Evolutionary conservation across 331 rosid genomes (phyloP).

Genomic region (Ulmus americana): DNA sequence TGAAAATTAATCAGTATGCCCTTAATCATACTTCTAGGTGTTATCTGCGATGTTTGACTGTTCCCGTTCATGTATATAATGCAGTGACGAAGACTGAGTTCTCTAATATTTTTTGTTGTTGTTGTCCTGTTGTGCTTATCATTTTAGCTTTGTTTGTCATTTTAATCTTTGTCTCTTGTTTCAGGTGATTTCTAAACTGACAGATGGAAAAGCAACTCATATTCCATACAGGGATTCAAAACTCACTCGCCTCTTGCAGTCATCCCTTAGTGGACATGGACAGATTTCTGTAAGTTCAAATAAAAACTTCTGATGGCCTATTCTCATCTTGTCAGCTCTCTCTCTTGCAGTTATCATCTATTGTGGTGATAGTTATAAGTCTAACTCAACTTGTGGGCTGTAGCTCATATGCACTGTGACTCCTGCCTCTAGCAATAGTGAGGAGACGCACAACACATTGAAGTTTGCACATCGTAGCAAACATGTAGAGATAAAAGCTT

Average conservation of each 20-base stretch:
- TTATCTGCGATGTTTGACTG: background rate
- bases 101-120: background rate
- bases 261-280: constrained; percentile 51
- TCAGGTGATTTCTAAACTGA: constrained; percentile 51
- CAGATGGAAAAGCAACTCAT: constrained; percentile 49
- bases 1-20: background rate
- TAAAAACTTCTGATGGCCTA: constrained; percentile 1
- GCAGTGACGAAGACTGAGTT: background rate
- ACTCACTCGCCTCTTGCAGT: constrained; percentile 53
- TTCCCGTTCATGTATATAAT: background rate
- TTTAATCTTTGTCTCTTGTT: constrained; percentile 10
- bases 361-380: background rate
- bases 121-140: background rate
- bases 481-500: constrained; percentile 44
- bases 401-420: constrained; percentile 50
- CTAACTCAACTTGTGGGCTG: constrained; percentile 15
- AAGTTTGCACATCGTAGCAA: constrained; percentile 55
- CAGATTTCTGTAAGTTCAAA: constrained; percentile 41
- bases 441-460: constrained; percentile 50
- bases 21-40: background rate
- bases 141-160: constrained; percentile 1
- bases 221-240: constrained; percentile 51
- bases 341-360: constrained; percentile 8
- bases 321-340: constrained; percentile 4
- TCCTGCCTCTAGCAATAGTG: constrained; percentile 50